Base-by-base conservation (phyloP, 176 grass and related monocot species). In the Tillandsia fasciculata region DNA sequence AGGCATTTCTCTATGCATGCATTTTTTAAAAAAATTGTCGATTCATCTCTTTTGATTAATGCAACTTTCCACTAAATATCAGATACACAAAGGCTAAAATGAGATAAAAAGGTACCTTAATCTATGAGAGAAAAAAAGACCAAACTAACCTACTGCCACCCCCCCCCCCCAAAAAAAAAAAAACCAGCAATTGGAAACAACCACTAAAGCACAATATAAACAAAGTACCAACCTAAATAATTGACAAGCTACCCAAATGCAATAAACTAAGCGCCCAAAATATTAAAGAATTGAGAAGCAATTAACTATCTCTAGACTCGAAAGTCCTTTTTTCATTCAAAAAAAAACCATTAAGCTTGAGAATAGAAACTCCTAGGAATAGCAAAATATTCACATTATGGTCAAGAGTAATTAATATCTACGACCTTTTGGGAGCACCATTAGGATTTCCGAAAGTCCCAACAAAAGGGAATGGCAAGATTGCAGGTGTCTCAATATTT, bases 401-500 rank as follows among this genome's bases (percentile, higher is more conserved):
- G 54, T 64, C 63, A 23, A 76, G 48, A 29, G 8, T 22, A 48
- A n/a, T 66, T 22, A 48, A n/a, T 66, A 15, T 18, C 17, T 75
- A 82, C 57, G n/a, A 88, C 82, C 85, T 77, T 65, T 53, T 85
- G 15, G 80, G 18, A 72, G 82, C 26, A 47, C 65, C 64, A 50
- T 50, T 72, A 70, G 79, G 68, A 74, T 71, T 80, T 68, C 59
- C 72, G 53, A 65, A 64, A 28, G 14, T 63, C 28, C 70, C 17
- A 50, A 57, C 64, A 52, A 77, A 80, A 68, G 80, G 51, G 20
- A 75, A 51, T 53, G 58, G 51, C 18, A 23, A n/a, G 11, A 74
- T 51, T 26, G 78, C 53, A 15, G 85, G 79, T 6, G 77, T 11
- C 53, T 91, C 85, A 0, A 92, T 64, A 69, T 82, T 88, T 51